A percentile compares a stretch with the other conserved stretches of the same genome.
phyloP scores from a whole-genome alignment of 2,329 filamentous ascomycete genomes.

The Cladosporium sp. region DNA sequence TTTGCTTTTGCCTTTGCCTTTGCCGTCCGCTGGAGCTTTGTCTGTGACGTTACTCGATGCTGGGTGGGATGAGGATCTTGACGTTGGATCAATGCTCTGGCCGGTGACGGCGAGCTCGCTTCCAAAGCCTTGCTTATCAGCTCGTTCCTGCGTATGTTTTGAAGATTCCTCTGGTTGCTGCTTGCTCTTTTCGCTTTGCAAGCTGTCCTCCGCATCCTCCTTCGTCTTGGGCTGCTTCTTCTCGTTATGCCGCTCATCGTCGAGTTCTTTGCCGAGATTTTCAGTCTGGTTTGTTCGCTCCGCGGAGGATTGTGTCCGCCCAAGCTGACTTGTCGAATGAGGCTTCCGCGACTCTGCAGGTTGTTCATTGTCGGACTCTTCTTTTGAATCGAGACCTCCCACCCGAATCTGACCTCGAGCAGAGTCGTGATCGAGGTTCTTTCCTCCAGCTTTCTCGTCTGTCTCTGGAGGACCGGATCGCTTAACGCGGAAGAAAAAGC shows the following conservation, averaged over 20 bases:
- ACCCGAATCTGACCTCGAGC: constrained; percentile 12
- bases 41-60: background rate
- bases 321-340: background rate
- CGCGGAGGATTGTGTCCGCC: constrained; percentile 22
- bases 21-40: background rate
- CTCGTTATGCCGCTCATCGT: constrained; percentile 27
- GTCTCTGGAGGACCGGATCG: constrained; percentile 16
- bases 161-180: background rate
- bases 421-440: background rate
- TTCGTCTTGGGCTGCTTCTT: background rate
- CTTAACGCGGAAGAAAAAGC: constrained; percentile 42
- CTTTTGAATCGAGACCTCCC: constrained; percentile 14
- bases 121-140: background rate
- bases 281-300: constrained; percentile 33
- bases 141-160: background rate
- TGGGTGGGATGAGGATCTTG: background rate
- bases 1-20: constrained; percentile 1
- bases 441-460: background rate
- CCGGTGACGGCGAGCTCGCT: background rate
- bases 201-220: background rate
- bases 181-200: background rate
- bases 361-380: background rate
- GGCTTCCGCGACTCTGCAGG: constrained; percentile 15
- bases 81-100: background rate
- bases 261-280: constrained; percentile 37